A percentile compares a stretch with the other conserved stretches of the same genome.
These are phyloP conservation scores for Coemansia sp. DNA, from an alignment of 192 early-diverging fungal genomes.

Conservation along the genomic window DNA sequence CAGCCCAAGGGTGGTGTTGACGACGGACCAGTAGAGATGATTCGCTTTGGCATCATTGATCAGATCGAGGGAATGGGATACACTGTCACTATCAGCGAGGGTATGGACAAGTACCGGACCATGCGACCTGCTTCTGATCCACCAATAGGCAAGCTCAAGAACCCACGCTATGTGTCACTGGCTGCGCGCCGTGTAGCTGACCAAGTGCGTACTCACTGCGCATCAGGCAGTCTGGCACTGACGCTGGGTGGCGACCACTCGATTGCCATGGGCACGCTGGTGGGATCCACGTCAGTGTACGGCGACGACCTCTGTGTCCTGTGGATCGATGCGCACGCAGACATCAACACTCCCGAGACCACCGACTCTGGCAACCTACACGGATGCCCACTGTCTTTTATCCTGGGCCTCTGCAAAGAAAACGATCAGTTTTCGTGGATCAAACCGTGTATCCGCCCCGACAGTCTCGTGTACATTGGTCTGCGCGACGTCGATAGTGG, in stretches of 20 bases:
- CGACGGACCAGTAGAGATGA: constrained; percentile 75
- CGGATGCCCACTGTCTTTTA: constrained; percentile 90
- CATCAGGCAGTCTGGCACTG: constrained; percentile 72
- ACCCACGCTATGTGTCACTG: constrained; percentile 76
- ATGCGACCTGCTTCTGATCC: constrained; percentile 70
- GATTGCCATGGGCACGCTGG: constrained; percentile 86
- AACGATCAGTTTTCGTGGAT: constrained; percentile 71
- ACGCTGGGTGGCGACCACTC: constrained; percentile 97
- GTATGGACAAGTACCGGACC: constrained; percentile 64
- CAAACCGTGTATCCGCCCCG: constrained; percentile 65
- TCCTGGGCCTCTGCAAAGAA: constrained; percentile 74
- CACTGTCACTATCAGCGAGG: constrained; percentile 68
- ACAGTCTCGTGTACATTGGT: constrained; percentile 92
- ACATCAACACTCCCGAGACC: constrained; percentile 89
- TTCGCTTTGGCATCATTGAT: constrained; percentile 80
- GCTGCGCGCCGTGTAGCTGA: constrained; percentile 68
- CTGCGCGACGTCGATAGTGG: constrained; percentile 88
- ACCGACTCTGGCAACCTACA: constrained; percentile 92
- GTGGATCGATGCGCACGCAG: constrained; percentile 95
- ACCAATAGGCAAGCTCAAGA: constrained; percentile 76
- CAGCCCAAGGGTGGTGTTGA: constrained; percentile 90
- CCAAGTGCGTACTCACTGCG: constrained; percentile 62
- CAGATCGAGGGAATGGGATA: constrained; percentile 83
- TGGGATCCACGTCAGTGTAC: constrained; percentile 72
- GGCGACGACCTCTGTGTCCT: constrained; percentile 79